These are phyloP conservation scores for Trifolium repens DNA, from an alignment of 306 rosid species.

Conservation along the genomic window DNA sequence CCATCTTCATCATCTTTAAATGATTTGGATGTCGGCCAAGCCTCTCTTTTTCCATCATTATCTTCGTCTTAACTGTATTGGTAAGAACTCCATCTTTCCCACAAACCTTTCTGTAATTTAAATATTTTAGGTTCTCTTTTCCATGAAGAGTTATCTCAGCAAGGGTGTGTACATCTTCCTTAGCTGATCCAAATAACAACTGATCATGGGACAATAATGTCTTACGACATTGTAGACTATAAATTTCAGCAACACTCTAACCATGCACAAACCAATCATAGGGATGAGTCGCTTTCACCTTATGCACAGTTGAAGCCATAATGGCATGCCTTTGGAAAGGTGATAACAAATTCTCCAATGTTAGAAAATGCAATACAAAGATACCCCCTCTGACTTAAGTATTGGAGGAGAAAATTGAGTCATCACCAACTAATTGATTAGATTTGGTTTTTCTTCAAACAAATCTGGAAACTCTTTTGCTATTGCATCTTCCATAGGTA, in stretches of 20 bases:
- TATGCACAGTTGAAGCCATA: slow-evolving; percentile 95
- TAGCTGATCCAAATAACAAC: slow-evolving; percentile 72
- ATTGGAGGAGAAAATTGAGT: too few relatives aligned
- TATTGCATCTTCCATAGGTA: slow-evolving; percentile 78
- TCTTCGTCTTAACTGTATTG: slow-evolving; percentile 71
- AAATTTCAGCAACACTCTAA: slow-evolving; percentile 84
- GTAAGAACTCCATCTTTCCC: slow-evolving; percentile 85
- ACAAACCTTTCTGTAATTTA: slow-evolving; percentile 62
- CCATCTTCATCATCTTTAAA: slow-evolving; percentile 72
- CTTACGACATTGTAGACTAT: slow-evolving; percentile 76
- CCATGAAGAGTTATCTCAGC: slow-evolving; percentile 52
- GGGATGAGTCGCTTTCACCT: slow-evolving; percentile 85
- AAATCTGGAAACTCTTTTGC: slow-evolving; percentile 77
- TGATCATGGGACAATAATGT: slow-evolving; percentile 92
- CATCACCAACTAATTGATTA: slow-evolving; percentile 10
- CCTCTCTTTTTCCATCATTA: slow-evolving; percentile 75
- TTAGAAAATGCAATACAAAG: slow-evolving; percentile 64
- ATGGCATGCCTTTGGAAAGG: slow-evolving; percentile 96
- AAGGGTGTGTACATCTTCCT: slow-evolving; percentile 66
- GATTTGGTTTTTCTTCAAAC: slow-evolving; percentile 88
- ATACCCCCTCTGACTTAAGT: too few relatives aligned
- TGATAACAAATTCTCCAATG: slow-evolving; percentile 82
- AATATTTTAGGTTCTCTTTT: slow-evolving; percentile 51
- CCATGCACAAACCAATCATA: slow-evolving; percentile 92
- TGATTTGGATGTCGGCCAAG: slow-evolving; percentile 54